Base-by-base conservation (phyloP, 352 stramenopile species). In the Phytophthora europaea region DNA sequence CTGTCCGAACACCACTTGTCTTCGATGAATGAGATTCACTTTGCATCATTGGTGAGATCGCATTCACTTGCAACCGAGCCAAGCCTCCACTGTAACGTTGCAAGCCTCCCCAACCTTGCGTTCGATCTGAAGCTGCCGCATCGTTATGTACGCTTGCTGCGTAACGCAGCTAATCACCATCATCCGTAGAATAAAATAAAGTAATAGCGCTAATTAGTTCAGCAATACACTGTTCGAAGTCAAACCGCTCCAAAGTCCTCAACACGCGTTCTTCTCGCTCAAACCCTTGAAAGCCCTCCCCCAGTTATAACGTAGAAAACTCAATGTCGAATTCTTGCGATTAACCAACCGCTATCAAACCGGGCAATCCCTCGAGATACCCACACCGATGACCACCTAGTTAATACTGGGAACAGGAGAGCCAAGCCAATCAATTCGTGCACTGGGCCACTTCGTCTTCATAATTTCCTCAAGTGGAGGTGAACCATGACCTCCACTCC, bases 381-480 rank as follows among this genome's bases (percentile, higher is more conserved):
- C 31, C 31, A 8, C 31, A 36, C 4, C 8, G 31, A 4, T 38
- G 8, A 38, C 33, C 33, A 43, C 36, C 36, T 82, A 94, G 65
- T 92, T 82, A 28, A 92, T 76, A 43, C 65, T 85, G 7, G 87
- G 87, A 15, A 82, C 69, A 15, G 63, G 33, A 45, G 76, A 62
- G 16, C 76, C 78, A 6, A 77, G 31, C 88, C 88, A 94, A 23
- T 85, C 54, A n/a, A 93, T 79, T 28, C 50, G 61, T 28, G 85
- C 85, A 18, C 58, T 72, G 0, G 68, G 72, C 89, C 89, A 96
- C 62, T 92, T 93, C 36, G 89, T 96, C 57, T 86, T 87, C 52
- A 96, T 69, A 52, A 94, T 88, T 68, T 94, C 88, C 72, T 96
- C 89, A 5, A 96, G 65, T 1, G 87, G 78, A 54, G 76, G 70